These are phyloP conservation scores for Petasospora fabianii DNA, from an alignment of 1,139 yeast genomes.

Conservation along the genomic window DNA sequence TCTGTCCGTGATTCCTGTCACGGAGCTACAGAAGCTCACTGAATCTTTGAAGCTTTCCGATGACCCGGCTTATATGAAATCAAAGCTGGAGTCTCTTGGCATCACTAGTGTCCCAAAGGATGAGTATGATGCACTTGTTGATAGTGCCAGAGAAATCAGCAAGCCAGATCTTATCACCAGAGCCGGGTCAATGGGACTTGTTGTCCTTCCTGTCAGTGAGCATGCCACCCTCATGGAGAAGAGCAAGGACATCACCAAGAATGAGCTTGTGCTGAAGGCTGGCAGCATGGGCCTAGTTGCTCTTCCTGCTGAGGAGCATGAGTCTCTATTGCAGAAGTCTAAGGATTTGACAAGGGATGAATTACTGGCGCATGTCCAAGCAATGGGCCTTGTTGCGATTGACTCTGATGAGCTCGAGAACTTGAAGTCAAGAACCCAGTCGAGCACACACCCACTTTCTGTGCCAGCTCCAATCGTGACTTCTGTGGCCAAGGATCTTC, in stretches of 20 bases:
- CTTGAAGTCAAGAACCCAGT: constrained; percentile 2
- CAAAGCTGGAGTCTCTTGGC: constrained; percentile 3
- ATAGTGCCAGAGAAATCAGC: constrained; percentile 2
- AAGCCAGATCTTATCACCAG: constrained; percentile 3
- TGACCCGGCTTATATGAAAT: neutral
- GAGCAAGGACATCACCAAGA: constrained; percentile 1
- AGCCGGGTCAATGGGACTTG: constrained; percentile 6
- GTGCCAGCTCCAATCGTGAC: constrained; percentile 22
- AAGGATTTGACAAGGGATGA: constrained; percentile 6
- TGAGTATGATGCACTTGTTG: constrained; percentile 1
- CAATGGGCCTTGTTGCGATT: constrained; percentile 7
- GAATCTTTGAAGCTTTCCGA: constrained; percentile 1
- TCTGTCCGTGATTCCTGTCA: constrained; percentile 11
- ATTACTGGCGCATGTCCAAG: constrained; percentile 1
- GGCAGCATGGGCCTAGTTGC: constrained; percentile 1
- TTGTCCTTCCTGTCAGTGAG: constrained; percentile 1
- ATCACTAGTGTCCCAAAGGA: neutral
- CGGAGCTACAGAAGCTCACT: constrained; percentile 8
- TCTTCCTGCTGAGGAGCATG: neutral
- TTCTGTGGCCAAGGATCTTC: too few relatives aligned
- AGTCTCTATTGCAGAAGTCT: neutral
- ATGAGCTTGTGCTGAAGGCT: constrained; percentile 7
- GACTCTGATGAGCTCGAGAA: constrained; percentile 5
- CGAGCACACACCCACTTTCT: neutral
- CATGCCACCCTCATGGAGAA: constrained; percentile 1